Evolutionary conservation across 2,329 filamentous ascomycete genomes (phyloP).

Genomic region (Chrysoporthe puriensis): DNA sequence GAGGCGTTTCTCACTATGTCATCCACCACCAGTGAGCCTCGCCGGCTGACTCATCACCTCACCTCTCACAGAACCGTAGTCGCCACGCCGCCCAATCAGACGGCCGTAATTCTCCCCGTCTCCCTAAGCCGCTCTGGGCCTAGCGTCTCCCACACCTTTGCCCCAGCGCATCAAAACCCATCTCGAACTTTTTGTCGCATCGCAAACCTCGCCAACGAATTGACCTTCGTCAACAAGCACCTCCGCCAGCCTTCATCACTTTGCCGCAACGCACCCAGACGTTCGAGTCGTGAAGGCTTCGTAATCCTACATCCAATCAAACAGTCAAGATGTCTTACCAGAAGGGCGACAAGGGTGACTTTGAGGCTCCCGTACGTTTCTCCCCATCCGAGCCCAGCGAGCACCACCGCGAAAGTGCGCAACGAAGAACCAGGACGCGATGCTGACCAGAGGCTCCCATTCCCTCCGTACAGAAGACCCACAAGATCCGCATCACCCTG

Average conservation of each 20-base stretch:
- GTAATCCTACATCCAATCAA: slow-evolving; percentile 33
- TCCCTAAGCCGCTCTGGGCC: neutral
- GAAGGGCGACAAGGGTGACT: slow-evolving; percentile 93
- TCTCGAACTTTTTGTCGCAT: slow-evolving; percentile 17
- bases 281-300: slow-evolving; percentile 80
- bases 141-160: slow-evolving; percentile 22
- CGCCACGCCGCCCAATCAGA: neutral
- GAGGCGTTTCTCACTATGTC: neutral
- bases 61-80: neutral
- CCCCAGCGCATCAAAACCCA: slow-evolving; percentile 9
- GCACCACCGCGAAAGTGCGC: neutral
- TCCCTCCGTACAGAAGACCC: slow-evolving; percentile 69
- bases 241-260: slow-evolving; percentile 67
- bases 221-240: slow-evolving; percentile 28
- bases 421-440: neutral
- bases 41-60: slow-evolving; percentile 29
- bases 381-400: neutral
- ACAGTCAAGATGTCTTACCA: slow-evolving; percentile 82
- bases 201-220: slow-evolving; percentile 7
- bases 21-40: slow-evolving; percentile 8
- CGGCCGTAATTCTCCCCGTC: neutral
- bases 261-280: slow-evolving; percentile 68
- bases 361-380: slow-evolving; percentile 77
- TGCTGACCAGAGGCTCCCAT: slow-evolving; percentile 1
- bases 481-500: slow-evolving; percentile 98